phyloP scores from a whole-genome alignment of 2,329 filamentous ascomycete genomes.

The Xylariaceae sp. region DNA sequence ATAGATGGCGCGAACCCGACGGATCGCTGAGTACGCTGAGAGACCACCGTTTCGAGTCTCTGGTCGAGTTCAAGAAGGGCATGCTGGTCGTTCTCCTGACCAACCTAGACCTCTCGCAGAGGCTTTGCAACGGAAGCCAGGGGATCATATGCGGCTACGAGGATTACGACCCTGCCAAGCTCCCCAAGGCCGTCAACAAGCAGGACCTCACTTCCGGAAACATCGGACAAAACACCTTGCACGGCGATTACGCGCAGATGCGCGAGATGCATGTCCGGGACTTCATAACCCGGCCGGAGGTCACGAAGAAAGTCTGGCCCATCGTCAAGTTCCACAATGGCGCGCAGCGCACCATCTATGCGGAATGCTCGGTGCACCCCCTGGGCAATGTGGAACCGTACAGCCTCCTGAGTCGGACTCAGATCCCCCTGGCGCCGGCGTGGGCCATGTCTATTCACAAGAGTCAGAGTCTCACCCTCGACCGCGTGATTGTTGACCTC shows the following conservation, averaged over 20 bases:
- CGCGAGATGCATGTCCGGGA: constrained; percentile 34
- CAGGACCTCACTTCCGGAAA: constrained; percentile 8
- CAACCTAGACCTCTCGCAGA: constrained; percentile 40
- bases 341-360: constrained; percentile 39
- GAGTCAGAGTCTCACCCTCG: constrained; percentile 56
- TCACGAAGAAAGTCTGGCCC: constrained; percentile 39
- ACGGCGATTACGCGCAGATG: constrained; percentile 35
- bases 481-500: constrained; percentile 52
- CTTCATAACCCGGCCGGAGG: constrained; percentile 33
- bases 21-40: constrained; percentile 32
- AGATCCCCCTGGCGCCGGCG: constrained; percentile 53
- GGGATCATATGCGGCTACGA: constrained; percentile 43
- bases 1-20: constrained; percentile 4
- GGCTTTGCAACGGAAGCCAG: constrained; percentile 45
- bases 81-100: constrained; percentile 49
- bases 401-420: constrained; percentile 48
- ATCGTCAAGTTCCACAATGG: constrained; percentile 50
- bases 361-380: constrained; percentile 45
- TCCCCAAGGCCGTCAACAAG: constrained; percentile 25
- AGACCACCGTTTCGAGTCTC: constrained; percentile 42
- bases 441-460: constrained; percentile 63
- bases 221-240: constrained; percentile 21
- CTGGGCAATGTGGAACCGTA: constrained; percentile 42
- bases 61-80: constrained; percentile 42
- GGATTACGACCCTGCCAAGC: constrained; percentile 24